Conservation (phyloP, 768 basidiomycete species). For the Trametes punicea region DNA sequence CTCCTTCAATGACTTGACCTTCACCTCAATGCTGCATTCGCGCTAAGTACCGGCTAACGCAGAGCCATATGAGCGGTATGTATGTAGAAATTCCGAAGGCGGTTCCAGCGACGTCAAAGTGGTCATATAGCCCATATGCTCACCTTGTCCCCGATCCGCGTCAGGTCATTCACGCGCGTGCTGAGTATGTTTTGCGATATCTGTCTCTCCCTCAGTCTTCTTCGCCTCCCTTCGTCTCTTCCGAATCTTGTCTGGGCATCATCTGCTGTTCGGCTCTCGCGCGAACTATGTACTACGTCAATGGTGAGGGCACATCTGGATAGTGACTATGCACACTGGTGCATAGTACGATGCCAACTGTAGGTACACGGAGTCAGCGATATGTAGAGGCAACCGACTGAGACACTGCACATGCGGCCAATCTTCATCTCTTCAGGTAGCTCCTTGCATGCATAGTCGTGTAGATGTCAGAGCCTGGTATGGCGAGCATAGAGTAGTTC, state of each 20-base stretch:
- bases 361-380: slow-evolving; percentile 27
- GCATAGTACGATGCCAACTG: slow-evolving; percentile 92
- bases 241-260: slow-evolving; percentile 67
- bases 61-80: no score
- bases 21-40: no score
- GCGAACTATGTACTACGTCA: slow-evolving; percentile 52
- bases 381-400: background rate
- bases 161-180: slow-evolving; percentile 80
- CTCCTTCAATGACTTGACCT: no score
- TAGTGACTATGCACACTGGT: slow-evolving; percentile 51
- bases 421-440: slow-evolving; percentile 73
- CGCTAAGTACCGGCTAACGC: no score
- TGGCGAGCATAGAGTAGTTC: slow-evolving; percentile 67
- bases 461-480: slow-evolving; percentile 56
- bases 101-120: background rate
- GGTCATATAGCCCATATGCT: background rate
- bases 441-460: slow-evolving; percentile 59
- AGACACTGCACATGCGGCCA: slow-evolving; percentile 57
- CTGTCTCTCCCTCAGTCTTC: slow-evolving; percentile 89
- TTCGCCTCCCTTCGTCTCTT: slow-evolving; percentile 80
- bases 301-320: slow-evolving; percentile 46
- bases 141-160: slow-evolving; percentile 82
- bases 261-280: slow-evolving; percentile 66
- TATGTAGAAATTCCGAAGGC: no score
- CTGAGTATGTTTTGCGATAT: slow-evolving; percentile 87